Evolutionary conservation across 2,329 filamentous ascomycete genomes (phyloP).

Genomic region (Aspergillus ochraceus): DNA sequence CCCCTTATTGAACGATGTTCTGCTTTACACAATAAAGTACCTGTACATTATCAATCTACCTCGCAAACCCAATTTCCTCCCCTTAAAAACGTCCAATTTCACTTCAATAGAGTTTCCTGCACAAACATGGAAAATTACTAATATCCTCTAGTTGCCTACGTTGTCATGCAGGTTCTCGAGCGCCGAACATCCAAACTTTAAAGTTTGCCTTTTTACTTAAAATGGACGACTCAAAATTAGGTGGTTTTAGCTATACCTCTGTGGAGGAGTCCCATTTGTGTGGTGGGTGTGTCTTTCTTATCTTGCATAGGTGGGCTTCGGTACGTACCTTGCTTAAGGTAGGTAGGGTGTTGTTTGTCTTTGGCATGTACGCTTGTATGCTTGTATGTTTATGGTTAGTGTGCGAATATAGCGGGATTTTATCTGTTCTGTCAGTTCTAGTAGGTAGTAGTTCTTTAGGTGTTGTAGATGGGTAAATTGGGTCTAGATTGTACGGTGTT

Average conservation of each 20-base stretch:
- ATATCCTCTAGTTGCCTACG: constrained; percentile 31
- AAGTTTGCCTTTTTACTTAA: neutral
- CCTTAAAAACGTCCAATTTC: neutral
- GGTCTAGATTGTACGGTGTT: neutral
- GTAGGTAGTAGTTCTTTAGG: neutral
- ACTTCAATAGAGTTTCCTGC: too few relatives aligned
- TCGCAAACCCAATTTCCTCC: neutral
- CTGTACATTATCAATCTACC: neutral
- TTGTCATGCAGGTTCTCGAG: constrained; percentile 34
- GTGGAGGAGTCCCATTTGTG: too few relatives aligned
- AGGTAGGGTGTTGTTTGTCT: too few relatives aligned
- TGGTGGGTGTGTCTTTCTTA: too few relatives aligned
- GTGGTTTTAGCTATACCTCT: too few relatives aligned
- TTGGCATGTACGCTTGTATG: neutral
- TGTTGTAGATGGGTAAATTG: neutral
- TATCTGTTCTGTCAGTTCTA: neutral
- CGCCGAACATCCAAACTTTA: constrained; percentile 35
- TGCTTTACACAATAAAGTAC: too few relatives aligned
- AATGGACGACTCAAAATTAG: neutral
- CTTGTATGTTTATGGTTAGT: neutral
- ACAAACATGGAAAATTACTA: neutral
- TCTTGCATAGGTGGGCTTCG: too few relatives aligned
- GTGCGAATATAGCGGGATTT: neutral
- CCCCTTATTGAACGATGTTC: neutral
- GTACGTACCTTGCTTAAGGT: neutral